Evolutionary conservation across 2,329 filamentous ascomycete genomes (phyloP).

Genomic region (Diaporthe ilicicola): DNA sequence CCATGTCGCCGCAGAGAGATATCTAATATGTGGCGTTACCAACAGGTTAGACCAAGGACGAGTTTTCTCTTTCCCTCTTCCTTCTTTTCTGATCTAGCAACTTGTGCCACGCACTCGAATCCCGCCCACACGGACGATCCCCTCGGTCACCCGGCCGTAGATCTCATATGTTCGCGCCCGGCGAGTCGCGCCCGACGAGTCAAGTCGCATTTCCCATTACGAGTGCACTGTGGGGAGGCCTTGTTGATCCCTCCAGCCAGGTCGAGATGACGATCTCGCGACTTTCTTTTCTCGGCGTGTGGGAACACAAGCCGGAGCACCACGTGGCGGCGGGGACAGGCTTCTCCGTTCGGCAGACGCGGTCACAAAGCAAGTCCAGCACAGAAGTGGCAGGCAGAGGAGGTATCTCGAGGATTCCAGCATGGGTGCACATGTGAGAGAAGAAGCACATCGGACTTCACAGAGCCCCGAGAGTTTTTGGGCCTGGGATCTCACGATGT

Average conservation of each 20-base stretch:
- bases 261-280: not conserved
- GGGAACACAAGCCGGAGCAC: not conserved
- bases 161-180: not conserved
- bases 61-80: not conserved
- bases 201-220: not conserved
- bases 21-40: not conserved
- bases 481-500: not conserved
- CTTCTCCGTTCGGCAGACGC: not conserved
- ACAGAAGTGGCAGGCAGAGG: not conserved
- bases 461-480: not conserved
- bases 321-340: conserved; percentile 4
- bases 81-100: not conserved
- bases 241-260: not conserved
- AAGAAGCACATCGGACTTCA: not conserved
- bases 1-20: not conserved
- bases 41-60: not conserved
- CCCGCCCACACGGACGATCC: not conserved
- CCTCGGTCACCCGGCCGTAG: not conserved
- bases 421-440: not conserved
- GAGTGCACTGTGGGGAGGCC: not conserved
- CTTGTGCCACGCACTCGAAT: not conserved
- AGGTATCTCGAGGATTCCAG: not conserved
- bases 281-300: conserved; percentile 1
- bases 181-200: too few species aligned
- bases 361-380: not conserved